phyloP scores from a whole-genome alignment of 306 rosid species.

The Vachellia pachyceras region DNA sequence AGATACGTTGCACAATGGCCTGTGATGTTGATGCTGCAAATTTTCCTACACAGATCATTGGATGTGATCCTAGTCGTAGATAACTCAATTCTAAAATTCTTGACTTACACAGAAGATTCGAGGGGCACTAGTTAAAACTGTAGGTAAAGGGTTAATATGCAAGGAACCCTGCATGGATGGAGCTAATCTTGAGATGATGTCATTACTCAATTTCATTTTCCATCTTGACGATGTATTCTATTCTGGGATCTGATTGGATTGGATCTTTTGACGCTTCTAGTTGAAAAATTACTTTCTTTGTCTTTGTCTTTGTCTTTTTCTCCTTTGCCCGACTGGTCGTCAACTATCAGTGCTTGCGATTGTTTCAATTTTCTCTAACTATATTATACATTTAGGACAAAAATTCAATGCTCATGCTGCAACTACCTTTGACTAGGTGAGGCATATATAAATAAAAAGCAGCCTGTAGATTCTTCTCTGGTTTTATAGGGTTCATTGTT shows the following conservation, averaged over 20 bases:
- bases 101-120: not conserved
- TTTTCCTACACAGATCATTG: not conserved
- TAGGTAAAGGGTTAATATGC: not conserved
- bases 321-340: not conserved
- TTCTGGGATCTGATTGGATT: conserved; percentile 6
- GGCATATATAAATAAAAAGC: not conserved
- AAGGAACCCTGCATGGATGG: not conserved
- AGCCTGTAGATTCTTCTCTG: conserved; percentile 1
- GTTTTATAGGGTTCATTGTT: conserved; percentile 1
- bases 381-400: not conserved
- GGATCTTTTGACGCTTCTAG: not conserved
- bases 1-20: not conserved
- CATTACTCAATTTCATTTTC: not conserved
- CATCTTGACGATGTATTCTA: conserved; percentile 2
- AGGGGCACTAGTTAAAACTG: not conserved
- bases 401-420: not conserved
- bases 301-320: conserved; percentile 1
- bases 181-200: not conserved
- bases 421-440: conserved; percentile 1
- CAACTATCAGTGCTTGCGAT: not conserved
- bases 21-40: not conserved
- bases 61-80: not conserved
- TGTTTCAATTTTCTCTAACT: conserved; percentile 11
- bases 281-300: not conserved
- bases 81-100: not conserved